Percentiles rank a stretch among this genome's conserved stretches.
Conservation (phyloP, 768 basidiomycete genomes). For the Pulveroboletus sp. region DNA sequence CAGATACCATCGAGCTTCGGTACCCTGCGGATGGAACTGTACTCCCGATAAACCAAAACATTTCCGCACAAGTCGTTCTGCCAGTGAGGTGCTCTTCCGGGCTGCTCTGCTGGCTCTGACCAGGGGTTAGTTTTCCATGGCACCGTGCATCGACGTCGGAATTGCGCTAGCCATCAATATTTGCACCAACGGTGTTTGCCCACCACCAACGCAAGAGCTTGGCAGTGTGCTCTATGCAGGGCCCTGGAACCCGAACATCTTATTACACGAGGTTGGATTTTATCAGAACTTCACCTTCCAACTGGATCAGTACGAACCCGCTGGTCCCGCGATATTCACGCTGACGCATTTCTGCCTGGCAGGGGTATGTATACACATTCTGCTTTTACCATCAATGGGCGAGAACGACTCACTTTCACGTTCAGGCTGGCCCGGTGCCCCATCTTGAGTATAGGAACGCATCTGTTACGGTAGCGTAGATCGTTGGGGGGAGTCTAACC, state of each 20-base stretch:
- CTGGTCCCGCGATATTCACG: conserved; percentile 15
- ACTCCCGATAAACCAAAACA: conserved; percentile 13
- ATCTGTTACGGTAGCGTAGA: conserved; percentile 16
- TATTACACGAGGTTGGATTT: conserved; percentile 3
- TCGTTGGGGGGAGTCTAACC: not conserved
- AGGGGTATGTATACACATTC: conserved; percentile 6
- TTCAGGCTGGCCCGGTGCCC: conserved; percentile 14
- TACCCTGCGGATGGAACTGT: conserved; percentile 19
- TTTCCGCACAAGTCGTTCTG: conserved; percentile 17
- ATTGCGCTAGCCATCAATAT: conserved; percentile 18
- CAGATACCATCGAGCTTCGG: conserved; percentile 19
- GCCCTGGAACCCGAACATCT: conserved; percentile 8
- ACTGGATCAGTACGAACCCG: conserved; percentile 9
- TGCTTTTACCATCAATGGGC: not conserved
- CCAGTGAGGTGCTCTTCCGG: conserved; percentile 1
- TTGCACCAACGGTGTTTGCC: conserved; percentile 17
- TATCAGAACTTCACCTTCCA: conserved; percentile 22
- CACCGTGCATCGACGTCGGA: conserved; percentile 16
- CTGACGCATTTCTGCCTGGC: conserved; percentile 17
- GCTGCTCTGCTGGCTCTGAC: not conserved
- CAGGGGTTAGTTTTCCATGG: conserved; percentile 10
- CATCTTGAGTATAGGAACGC: conserved; percentile 20
- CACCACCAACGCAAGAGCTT: conserved; percentile 11
- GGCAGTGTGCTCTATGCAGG: conserved; percentile 21
- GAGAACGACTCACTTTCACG: not conserved